These are phyloP conservation scores for Tilletia setariae DNA, from an alignment of 1,284 basidiomycete species.

Conservation along the genomic window DNA sequence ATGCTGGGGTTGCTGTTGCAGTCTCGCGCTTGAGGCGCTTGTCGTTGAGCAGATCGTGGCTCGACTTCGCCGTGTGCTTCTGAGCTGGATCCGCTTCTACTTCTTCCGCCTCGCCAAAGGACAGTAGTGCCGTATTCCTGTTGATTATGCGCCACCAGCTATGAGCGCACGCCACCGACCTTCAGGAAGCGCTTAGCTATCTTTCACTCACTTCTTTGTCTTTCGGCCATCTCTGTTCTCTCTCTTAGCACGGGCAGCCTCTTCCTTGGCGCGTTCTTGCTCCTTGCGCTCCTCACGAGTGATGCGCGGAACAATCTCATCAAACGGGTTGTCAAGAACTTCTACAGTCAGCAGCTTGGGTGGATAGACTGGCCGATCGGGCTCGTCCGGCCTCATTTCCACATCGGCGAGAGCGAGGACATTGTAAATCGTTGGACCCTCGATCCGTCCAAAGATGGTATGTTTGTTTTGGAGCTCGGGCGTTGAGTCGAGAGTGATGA, in stretches of 20 bases:
- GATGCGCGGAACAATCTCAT: conserved; percentile 91
- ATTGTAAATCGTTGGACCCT: conserved; percentile 55
- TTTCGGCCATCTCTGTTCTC: conserved; percentile 56
- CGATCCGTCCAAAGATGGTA: conserved; percentile 46
- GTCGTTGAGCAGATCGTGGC: conserved; percentile 44
- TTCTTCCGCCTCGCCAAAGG: conserved; percentile 46
- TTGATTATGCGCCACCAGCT: too few species aligned
- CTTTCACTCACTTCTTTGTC: conserved; percentile 32
- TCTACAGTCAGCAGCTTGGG: conserved; percentile 80
- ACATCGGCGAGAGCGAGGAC: conserved; percentile 69
- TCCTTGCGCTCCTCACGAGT: conserved; percentile 82
- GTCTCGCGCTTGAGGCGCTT: conserved; percentile 27
- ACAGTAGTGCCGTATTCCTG: conserved; percentile 38
- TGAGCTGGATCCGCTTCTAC: conserved; percentile 9
- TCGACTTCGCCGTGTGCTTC: conserved; percentile 40
- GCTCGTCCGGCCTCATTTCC: conserved; percentile 65
- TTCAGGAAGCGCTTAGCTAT: too few species aligned
- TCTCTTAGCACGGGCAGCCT: conserved; percentile 67
- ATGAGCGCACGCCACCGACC: too few species aligned
- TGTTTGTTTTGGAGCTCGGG: conserved; percentile 51
- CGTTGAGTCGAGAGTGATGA: conserved; percentile 47
- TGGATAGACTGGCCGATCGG: conserved; percentile 81
- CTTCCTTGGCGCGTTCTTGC: conserved; percentile 73
- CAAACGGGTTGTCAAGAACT: conserved; percentile 87
- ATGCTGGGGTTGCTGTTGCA: neutral